Evolutionary conservation across 257 asterid genomes (phyloP), one percentile per base, ranked within the genome.

Genomic region (Capsicum rhomboideum): DNA sequence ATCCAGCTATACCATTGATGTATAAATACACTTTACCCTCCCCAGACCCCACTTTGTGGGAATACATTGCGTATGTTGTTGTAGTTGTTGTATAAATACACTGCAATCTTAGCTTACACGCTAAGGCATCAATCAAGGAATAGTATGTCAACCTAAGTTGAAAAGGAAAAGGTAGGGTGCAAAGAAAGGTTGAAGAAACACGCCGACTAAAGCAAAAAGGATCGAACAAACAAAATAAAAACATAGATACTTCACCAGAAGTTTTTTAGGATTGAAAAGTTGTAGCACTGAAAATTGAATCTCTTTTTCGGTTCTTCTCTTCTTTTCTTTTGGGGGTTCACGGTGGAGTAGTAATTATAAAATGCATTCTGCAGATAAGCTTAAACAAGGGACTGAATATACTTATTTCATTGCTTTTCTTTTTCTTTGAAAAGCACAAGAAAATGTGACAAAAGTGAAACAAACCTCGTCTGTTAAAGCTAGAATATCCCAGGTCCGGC

Each of bases 401-500:
- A 42, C 53, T 20, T 74, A 29, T 44, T 6, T 21, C 13, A 49
- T 83, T 23, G n/a, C 58, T 75, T 84, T 40, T 26, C 46, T 14
- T 80, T 40, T 13, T 12, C 82, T 28, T 42, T 77, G 61, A 31
- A 69, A 79, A 44, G 54, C 11, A 23, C 40, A 55, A 86, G 28
- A 61, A 74, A 42, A 50, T 72, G 53, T 17, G 82, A 17, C 16
- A 34, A 49, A 23, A 46, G 5, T 50, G 40, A 18, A 37, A 21
- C 97, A 81, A 92, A 95, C 99, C 90, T 95, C 98, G 88, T 95
- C 99, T 11, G 98, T 95, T 82, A 94, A 94, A n/a, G 96, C 97
- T 68, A 95, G 87, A 84, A 91, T 86, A 85, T 95, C 95, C 88
- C 88, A 72, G 79, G 87, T 87, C 86, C 79, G 87, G 94, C 99